phyloP scores from a whole-genome alignment of 2,329 filamentous ascomycete genomes.

The Exophiala bonariae region DNA sequence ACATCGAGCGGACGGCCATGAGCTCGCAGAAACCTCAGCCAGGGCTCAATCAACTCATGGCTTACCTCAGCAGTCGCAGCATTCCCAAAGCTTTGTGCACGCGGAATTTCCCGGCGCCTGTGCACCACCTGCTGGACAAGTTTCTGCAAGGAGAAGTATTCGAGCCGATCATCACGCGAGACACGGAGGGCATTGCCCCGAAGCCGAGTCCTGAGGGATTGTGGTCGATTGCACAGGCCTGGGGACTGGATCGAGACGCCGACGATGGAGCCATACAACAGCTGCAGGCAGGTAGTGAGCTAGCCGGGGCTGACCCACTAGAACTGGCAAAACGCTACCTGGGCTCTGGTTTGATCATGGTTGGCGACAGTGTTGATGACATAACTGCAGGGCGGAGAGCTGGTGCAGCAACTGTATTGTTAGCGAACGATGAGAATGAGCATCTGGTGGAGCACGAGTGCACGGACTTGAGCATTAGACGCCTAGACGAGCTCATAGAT shows the following conservation, averaged over 20 bases:
- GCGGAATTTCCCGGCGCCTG: constrained; percentile 75
- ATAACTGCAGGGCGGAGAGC: constrained; percentile 83
- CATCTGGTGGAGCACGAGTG: constrained; percentile 69
- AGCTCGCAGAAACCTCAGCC: constrained; percentile 74
- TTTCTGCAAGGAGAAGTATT: constrained; percentile 23
- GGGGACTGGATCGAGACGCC: constrained; percentile 18
- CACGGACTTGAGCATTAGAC: constrained; percentile 72
- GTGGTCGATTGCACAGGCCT: constrained; percentile 26
- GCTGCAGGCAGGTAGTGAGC: neutral
- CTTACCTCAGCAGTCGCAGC: constrained; percentile 64
- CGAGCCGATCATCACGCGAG: constrained; percentile 27
- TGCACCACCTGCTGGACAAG: constrained; percentile 37
- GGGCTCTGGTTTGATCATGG: constrained; percentile 31
- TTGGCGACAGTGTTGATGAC: constrained; percentile 83
- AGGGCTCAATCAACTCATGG: constrained; percentile 75
- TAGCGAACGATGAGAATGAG: constrained; percentile 79
- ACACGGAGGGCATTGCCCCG: constrained; percentile 24
- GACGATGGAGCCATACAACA: neutral
- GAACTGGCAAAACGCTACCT: constrained; percentile 51
- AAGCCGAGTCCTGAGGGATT: constrained; percentile 29
- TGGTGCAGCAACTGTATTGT: constrained; percentile 84
- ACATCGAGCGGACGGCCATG: constrained; percentile 83
- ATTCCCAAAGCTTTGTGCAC: constrained; percentile 87
- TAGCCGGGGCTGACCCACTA: constrained; percentile 9
- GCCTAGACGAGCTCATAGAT: constrained; percentile 73